phyloP scores from a whole-genome alignment of 768 basidiomycete genomes.

The Lentinula aciculospora region DNA sequence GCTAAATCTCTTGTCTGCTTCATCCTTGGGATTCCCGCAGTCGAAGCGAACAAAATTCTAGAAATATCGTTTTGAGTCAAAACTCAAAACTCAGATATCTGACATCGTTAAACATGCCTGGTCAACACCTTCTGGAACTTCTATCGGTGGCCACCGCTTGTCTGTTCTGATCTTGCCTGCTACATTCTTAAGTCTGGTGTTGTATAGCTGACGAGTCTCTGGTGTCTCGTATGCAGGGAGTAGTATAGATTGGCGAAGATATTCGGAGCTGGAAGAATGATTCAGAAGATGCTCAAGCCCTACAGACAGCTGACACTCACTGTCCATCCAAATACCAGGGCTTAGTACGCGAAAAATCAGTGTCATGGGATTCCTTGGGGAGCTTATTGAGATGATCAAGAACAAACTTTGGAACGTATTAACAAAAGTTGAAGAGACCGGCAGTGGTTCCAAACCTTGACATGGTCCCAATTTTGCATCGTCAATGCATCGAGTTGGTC shows the following conservation, averaged over 20 bases:
- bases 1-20: constrained; percentile 82
- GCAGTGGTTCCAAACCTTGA: constrained; percentile 54
- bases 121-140: constrained; percentile 78
- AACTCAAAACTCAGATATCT: no score
- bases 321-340: constrained; percentile 96
- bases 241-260: constrained; percentile 86
- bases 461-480: constrained; percentile 99
- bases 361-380: constrained; percentile 89
- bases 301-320: constrained; percentile 39
- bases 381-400: constrained; percentile 81
- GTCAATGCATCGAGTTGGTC: constrained; percentile 90
- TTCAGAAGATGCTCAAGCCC: neutral
- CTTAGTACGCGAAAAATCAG: constrained; percentile 95
- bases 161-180: constrained; percentile 77
- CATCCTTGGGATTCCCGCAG: constrained; percentile 61
- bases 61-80: neutral
- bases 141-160: constrained; percentile 62
- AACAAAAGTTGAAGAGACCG: neutral
- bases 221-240: constrained; percentile 87
- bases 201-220: constrained; percentile 79
- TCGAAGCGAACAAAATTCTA: constrained; percentile 78
- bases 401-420: constrained; percentile 55
- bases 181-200: constrained; percentile 71
- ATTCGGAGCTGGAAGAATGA: constrained; percentile 54
- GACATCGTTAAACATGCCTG: constrained; percentile 44